These are phyloP conservation scores for Sporothrix inflata DNA, from an alignment of 2,329 filamentous ascomycete genomes.

Conservation along the genomic window DNA sequence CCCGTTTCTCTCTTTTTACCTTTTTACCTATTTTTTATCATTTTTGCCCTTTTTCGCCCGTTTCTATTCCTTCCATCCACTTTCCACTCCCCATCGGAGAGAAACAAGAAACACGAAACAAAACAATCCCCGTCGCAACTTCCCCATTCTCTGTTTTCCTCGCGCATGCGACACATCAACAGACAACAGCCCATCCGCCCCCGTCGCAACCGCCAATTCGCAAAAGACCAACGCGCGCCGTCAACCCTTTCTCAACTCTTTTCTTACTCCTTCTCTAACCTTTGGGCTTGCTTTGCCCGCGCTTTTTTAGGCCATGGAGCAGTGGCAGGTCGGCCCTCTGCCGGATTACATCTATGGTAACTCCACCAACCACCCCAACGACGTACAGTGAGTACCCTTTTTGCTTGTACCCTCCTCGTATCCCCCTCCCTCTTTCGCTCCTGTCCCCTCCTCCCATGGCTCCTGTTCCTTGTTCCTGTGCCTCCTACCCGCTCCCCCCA, in stretches of 20 bases:
- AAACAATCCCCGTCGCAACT: slow-evolving; percentile 12
- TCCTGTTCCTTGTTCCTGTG: background rate
- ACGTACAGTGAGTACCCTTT: slow-evolving; percentile 60
- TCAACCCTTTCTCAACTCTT: background rate
- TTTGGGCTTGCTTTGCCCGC: slow-evolving; percentile 20
- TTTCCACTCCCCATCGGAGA: background rate
- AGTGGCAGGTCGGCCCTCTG: slow-evolving; percentile 64
- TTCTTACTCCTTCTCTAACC: background rate
- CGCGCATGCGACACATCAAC: slow-evolving; percentile 8
- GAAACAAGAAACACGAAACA: slow-evolving; percentile 18
- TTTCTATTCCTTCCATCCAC: background rate
- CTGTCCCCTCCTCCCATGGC: slow-evolving; percentile 11
- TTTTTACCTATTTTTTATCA: background rate
- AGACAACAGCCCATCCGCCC: background rate
- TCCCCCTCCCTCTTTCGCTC: slow-evolving; percentile 30
- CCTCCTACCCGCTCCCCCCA: background rate
- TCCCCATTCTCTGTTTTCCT: background rate
- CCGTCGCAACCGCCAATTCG: background rate
- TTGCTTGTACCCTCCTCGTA: slow-evolving; percentile 39
- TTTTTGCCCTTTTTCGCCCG: background rate
- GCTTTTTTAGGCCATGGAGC: slow-evolving; percentile 57
- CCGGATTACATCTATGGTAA: slow-evolving; percentile 62
- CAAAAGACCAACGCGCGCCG: background rate
- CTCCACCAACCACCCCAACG: slow-evolving; percentile 57
- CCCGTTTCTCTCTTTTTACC: background rate